Conservation (phyloP, 768 basidiomycete species). For the Trametes cubensis region DNA sequence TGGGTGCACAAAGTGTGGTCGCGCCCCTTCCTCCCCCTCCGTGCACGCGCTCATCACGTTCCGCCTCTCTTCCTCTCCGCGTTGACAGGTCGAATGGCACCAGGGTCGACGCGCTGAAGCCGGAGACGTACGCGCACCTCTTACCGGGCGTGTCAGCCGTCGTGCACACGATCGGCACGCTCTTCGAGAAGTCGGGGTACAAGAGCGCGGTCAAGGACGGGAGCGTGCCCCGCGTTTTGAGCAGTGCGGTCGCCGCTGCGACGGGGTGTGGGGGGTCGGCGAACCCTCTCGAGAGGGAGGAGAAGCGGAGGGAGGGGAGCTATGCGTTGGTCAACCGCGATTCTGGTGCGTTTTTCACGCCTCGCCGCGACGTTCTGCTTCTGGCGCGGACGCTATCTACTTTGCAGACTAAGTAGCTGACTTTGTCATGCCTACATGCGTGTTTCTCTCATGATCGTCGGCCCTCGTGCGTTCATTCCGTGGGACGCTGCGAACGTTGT, state of each 20-base stretch:
- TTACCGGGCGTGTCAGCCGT: conserved; percentile 72
- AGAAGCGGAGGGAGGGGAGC: conserved; percentile 39
- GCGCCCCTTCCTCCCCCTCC: conserved; percentile 13
- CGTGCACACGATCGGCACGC: conserved; percentile 91
- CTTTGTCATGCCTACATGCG: neutral
- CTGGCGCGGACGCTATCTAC: neutral
- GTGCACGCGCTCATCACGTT: conserved; percentile 1
- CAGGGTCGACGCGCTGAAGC: conserved; percentile 80
- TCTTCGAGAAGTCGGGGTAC: conserved; percentile 81
- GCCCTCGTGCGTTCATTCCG: neutral
- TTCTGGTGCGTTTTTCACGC: conserved; percentile 60
- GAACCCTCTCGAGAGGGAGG: conserved; percentile 61
- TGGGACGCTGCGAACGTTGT: neutral
- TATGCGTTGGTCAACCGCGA: conserved; percentile 90
- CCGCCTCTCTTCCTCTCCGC: neutral
- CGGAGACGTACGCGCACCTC: conserved; percentile 69
- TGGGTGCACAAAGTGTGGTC: conserved; percentile 75
- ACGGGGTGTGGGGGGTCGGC: conserved; percentile 34
- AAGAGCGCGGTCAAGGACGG: conserved; percentile 71
- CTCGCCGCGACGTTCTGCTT: neutral
- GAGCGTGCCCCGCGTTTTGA: conserved; percentile 53
- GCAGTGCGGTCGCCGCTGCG: conserved; percentile 47
- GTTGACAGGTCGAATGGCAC: conserved; percentile 80
- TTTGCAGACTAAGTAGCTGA: neutral
- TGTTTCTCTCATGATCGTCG: neutral